phyloP scores from a whole-genome alignment of 23 red algal genomes.

The Porphyridium purpureum region DNA sequence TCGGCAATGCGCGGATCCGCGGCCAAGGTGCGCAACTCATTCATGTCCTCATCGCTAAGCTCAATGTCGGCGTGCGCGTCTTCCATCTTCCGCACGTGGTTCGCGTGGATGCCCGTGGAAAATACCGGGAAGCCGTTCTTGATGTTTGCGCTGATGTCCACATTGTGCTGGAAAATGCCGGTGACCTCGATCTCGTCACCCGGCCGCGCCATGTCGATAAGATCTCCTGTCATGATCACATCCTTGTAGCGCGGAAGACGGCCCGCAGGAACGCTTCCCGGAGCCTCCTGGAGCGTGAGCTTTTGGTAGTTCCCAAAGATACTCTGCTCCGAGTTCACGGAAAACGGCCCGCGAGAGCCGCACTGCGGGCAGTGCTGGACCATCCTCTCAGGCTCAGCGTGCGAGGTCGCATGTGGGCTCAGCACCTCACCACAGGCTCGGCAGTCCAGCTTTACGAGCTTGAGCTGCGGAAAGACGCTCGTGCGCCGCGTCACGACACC shows the following conservation, averaged over 20 bases:
- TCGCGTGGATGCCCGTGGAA: constrained; percentile 82
- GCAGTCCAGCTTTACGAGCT: constrained; percentile 74
- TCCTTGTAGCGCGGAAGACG: constrained; percentile 94
- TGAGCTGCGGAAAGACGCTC: constrained; percentile 84
- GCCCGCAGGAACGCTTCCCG: constrained; percentile 80
- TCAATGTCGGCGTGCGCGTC: constrained; percentile 54
- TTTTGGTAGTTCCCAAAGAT: constrained; percentile 93
- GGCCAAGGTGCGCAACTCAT: constrained; percentile 47
- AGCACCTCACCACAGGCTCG: constrained; percentile 42
- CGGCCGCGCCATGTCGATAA: constrained; percentile 81
- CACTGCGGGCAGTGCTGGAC: constrained; percentile 58
- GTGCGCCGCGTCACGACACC: constrained; percentile 88
- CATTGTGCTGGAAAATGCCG: constrained; percentile 79
- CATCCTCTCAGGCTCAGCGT: constrained; percentile 40
- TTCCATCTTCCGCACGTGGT: constrained; percentile 78
- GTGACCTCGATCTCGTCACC: constrained; percentile 95
- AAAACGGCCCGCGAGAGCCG: constrained; percentile 78
- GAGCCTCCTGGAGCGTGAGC: constrained; percentile 86
- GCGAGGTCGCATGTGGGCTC: constrained; percentile 20
- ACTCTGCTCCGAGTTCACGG: constrained; percentile 75
- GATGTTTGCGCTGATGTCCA: constrained; percentile 64
- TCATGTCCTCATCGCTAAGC: constrained; percentile 85
- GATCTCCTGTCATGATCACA: constrained; percentile 69
- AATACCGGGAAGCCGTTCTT: constrained; percentile 92
- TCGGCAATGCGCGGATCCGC: constrained; percentile 64